Conservation (phyloP, 306 rosid genomes). For the Comarum palustre region DNA sequence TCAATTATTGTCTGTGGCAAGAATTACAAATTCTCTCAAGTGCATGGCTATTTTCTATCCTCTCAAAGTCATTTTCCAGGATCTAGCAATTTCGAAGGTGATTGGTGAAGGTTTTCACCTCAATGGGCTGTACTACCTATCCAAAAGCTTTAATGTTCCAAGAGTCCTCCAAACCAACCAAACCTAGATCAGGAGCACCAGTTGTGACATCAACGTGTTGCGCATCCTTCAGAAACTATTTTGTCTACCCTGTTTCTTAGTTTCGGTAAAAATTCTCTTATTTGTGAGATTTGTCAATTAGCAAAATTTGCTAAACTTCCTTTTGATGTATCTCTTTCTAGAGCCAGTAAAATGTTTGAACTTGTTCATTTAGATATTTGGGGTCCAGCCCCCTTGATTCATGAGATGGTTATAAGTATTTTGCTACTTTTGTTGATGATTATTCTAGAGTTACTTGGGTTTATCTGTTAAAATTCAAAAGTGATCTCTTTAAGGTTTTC, state of each 20-base stretch:
- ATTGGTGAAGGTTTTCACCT: too few relatives aligned
- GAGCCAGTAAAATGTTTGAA: neutral
- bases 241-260: neutral
- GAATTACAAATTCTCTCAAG: too few relatives aligned
- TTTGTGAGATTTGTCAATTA: neutral
- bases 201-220: neutral
- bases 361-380: neutral
- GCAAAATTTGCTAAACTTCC: neutral
- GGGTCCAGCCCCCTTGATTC: neutral
- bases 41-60: too few relatives aligned
- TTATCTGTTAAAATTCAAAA: neutral
- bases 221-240: neutral
- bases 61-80: neutral
- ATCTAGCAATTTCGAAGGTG: neutral
- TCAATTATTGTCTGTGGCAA: too few relatives aligned
- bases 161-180: neutral
- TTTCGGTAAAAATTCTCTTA: neutral
- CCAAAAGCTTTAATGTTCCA: neutral
- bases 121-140: too few relatives aligned
- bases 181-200: neutral
- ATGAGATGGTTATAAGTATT: neutral
- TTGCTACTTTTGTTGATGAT: neutral
- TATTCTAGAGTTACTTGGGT: neutral
- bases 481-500: neutral
- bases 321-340: neutral